Evolutionary conservation across 441 rosid genomes (phyloP), one percentile per base, ranked within the genome.

Genomic region (Isatis lusitanica): DNA sequence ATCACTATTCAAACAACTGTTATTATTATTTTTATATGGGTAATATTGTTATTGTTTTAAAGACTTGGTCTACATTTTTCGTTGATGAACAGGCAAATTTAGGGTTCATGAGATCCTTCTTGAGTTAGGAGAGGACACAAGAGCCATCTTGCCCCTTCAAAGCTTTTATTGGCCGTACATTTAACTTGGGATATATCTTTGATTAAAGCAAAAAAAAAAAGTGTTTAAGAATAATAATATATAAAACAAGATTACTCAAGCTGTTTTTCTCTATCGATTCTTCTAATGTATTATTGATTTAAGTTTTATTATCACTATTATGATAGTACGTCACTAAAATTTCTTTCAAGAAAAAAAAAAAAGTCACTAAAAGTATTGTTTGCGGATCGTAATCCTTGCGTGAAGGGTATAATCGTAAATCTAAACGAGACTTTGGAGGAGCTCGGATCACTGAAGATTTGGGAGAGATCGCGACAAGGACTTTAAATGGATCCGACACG

Each of bases 111-210:
- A 52, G 48, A 59, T 67, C 47, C 24, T 59, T 48, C 57, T 72
- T 63, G 48, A 55, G 51, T 12, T 48, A 66, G 70, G 50, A 52
- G 56, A 67, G 28, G 51, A 60, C 26, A 8, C 12, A 62, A 75
- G 74, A 68, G 74, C 64, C 70, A 68, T 48, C 42, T 62, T 75
- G 74, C 70, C 70, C 70, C 39, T 75, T 69, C 71, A 63, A 75
- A 69, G 43, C 51, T 69, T 63, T 39, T 36, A 15, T 44, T 38
- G 44, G 75, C 52, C 66, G 26, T 75, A 36, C 51, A 58, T 7
- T 12, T 33, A 56, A 46, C 26, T 26, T 50, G 7, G 2, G 17
- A 1, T 13, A 5, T 36, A 57, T 43, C 44, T 46, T 55, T 26
- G 26, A 21, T 6, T 42, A 61, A 3, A 52, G 63, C 15, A 5